Conservation (phyloP, 768 basidiomycete genomes). For the Tremella fuciformis region DNA sequence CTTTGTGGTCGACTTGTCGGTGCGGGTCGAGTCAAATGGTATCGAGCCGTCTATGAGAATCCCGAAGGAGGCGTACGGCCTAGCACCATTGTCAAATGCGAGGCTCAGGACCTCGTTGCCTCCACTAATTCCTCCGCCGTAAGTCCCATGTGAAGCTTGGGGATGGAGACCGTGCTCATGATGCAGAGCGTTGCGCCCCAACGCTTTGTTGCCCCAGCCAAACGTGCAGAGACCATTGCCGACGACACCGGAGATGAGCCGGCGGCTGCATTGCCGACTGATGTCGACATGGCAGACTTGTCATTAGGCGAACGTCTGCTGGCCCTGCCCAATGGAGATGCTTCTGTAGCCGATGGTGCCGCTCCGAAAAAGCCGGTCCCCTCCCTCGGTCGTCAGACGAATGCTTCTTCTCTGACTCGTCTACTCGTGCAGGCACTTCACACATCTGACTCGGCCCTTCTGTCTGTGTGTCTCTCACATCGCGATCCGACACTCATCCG, state of each 20-base stretch:
- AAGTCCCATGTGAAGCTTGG: neutral
- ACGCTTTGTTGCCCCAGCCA: conserved; percentile 39
- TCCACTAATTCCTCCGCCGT: conserved; percentile 13
- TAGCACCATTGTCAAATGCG: conserved; percentile 34
- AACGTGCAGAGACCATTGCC: conserved; percentile 24
- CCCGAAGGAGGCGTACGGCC: conserved; percentile 33
- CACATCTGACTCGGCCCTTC: conserved; percentile 79
- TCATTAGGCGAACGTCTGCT: conserved; percentile 86
- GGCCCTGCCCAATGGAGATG: conserved; percentile 60
- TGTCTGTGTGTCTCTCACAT: conserved; percentile 68
- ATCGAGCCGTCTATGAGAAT: conserved; percentile 26
- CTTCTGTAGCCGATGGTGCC: conserved; percentile 13
- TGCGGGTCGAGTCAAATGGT: conserved; percentile 45
- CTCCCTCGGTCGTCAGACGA: conserved; percentile 50
- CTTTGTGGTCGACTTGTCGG: conserved; percentile 46
- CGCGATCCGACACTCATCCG: conserved; percentile 75
- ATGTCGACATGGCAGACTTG: conserved; percentile 82
- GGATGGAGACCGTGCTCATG: neutral
- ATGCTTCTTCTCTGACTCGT: conserved; percentile 82
- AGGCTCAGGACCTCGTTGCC: conserved; percentile 40
- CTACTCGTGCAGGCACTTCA: conserved; percentile 95
- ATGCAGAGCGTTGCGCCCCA: conserved; percentile 30
- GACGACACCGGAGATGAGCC: conserved; percentile 32
- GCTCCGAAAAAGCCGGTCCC: conserved; percentile 39
- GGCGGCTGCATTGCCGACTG: conserved; percentile 50